These are phyloP conservation scores for Prunus mongolica DNA, from an alignment of 306 rosid genomes.

Conservation along the genomic window DNA sequence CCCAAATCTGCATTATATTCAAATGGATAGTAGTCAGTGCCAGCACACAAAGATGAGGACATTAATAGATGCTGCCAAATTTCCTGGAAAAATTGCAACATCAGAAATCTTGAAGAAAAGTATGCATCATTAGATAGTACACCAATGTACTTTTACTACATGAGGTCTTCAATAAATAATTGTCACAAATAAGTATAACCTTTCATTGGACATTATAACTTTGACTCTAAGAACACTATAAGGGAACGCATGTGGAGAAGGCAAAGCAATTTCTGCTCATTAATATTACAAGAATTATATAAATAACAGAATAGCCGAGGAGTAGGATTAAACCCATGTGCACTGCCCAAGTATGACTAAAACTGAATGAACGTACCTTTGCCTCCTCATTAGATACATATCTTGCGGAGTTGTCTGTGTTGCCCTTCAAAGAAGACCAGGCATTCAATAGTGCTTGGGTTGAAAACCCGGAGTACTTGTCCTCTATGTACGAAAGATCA, in stretches of 20 bases:
- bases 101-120: neutral
- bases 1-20: conserved; percentile 71
- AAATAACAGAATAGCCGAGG: no score
- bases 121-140: neutral
- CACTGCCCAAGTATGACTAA: neutral
- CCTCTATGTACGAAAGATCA: conserved; percentile 65
- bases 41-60: conserved; percentile 25
- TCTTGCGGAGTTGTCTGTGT: conserved; percentile 15
- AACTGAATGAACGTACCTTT: conserved; percentile 34
- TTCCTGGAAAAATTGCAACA: neutral
- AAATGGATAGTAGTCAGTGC: conserved; percentile 16
- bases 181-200: neutral
- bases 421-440: conserved; percentile 57
- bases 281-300: neutral
- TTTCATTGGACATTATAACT: neutral
- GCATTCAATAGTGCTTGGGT: conserved; percentile 51
- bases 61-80: neutral
- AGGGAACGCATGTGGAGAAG: neutral
- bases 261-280: conserved; percentile 1
- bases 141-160: neutral
- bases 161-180: neutral
- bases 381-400: conserved; percentile 33
- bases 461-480: conserved; percentile 59
- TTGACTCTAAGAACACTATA: neutral
- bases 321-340: neutral